A percentile compares a stretch with the other conserved stretches of the same genome.
Conservation (phyloP, 208 protist genomes). For the Wallacemonas sp. region DNA sequence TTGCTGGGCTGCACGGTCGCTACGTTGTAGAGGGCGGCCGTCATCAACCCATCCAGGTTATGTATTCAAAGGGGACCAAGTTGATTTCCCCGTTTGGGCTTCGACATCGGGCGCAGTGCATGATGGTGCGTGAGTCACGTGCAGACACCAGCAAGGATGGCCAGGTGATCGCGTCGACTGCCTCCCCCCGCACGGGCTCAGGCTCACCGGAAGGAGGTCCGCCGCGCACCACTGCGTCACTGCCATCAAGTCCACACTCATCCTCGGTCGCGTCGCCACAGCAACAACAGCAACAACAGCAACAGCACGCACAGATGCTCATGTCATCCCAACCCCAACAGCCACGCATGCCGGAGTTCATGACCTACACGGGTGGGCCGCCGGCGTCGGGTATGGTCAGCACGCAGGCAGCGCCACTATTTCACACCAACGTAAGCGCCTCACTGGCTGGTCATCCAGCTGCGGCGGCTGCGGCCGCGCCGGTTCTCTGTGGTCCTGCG, state of each 20-base stretch:
- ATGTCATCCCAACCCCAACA: too few relatives aligned
- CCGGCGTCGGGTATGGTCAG: too few relatives aligned
- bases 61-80: slow-evolving; percentile 4
- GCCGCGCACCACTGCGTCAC: neutral
- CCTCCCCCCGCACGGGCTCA: too few relatives aligned
- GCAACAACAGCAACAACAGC: neutral
- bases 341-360: too few relatives aligned
- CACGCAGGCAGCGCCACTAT: too few relatives aligned
- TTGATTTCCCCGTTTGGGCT: slow-evolving; percentile 8
- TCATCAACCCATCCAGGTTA: slow-evolving; percentile 14
- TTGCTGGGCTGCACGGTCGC: slow-evolving; percentile 14
- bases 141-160: neutral
- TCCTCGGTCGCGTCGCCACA: neutral
- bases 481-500: too few relatives aligned
- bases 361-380: too few relatives aligned
- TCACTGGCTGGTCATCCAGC: too few relatives aligned
- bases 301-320: neutral
- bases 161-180: neutral
- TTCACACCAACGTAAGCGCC: too few relatives aligned
- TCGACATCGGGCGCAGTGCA: slow-evolving; percentile 2
- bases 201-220: too few relatives aligned
- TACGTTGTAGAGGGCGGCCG: slow-evolving; percentile 17
- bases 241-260: neutral
- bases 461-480: too few relatives aligned
- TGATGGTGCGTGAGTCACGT: neutral